These are phyloP conservation scores for Colletotrichum zoysiae DNA, from an alignment of 2,329 filamentous ascomycete genomes.

Conservation along the genomic window DNA sequence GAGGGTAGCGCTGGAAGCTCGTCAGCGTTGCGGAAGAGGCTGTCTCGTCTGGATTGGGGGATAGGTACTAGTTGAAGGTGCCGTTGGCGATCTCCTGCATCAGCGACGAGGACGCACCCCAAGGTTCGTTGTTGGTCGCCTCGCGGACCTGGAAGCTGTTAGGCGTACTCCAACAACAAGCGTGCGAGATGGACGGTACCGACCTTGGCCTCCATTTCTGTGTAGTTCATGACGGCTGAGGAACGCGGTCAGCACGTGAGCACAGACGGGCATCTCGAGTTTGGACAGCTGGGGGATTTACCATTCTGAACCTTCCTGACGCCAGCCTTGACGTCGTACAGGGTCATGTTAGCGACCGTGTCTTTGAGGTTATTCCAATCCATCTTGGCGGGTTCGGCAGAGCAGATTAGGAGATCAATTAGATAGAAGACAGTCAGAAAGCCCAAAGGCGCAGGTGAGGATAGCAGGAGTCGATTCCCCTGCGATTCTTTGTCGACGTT, in stretches of 20 bases:
- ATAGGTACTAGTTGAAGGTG: slow-evolving; percentile 93
- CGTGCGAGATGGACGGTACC: slow-evolving; percentile 38
- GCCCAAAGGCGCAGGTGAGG: slow-evolving; percentile 22
- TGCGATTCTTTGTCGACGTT: slow-evolving; percentile 40
- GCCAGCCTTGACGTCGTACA: slow-evolving; percentile 95
- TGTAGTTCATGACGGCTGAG: slow-evolving; percentile 96
- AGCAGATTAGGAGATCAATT: slow-evolving; percentile 10
- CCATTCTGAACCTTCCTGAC: slow-evolving; percentile 98
- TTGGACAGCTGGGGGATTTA: slow-evolving; percentile 56
- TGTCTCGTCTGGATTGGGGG: not conserved
- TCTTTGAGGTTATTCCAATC: slow-evolving; percentile 88
- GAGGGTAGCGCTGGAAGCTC: slow-evolving; percentile 79
- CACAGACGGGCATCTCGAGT: slow-evolving; percentile 24
- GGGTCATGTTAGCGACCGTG: slow-evolving; percentile 88
- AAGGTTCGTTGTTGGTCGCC: slow-evolving; percentile 98
- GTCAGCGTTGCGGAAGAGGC: slow-evolving; percentile 22
- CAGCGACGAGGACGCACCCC: slow-evolving; percentile 84
- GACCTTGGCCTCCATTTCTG: slow-evolving; percentile 86
- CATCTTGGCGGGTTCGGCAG: slow-evolving; percentile 65
- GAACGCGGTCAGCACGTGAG: slow-evolving; percentile 47
- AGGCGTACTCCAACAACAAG: slow-evolving; percentile 27
- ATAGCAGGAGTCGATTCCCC: slow-evolving; percentile 8
- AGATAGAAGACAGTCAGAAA: slow-evolving; percentile 19
- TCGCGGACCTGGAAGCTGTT: slow-evolving; percentile 80
- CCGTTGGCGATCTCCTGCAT: slow-evolving; percentile 99